These are phyloP conservation scores for Tetrahymena malaccensis DNA, from an alignment of 73 alveolate genomes.

Conservation along the genomic window DNA sequence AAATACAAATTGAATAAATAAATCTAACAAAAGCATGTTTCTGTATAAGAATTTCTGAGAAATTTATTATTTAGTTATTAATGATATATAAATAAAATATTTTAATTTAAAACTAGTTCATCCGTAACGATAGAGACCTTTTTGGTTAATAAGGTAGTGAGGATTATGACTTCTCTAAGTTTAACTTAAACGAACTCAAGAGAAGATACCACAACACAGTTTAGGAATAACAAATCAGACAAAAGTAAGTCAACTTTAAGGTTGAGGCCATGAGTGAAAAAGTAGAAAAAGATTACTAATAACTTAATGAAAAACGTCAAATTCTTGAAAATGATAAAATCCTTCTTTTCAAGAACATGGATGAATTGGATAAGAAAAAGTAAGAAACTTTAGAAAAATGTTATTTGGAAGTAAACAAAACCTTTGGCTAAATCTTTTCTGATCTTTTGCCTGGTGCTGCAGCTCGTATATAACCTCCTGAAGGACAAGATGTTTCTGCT, in stretches of 20 bases:
- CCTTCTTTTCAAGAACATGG: constrained; percentile 68
- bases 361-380: constrained; percentile 65
- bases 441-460: constrained; percentile 83
- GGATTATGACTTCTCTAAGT: constrained; percentile 55
- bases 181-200: constrained; percentile 46
- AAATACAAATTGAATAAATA: no score
- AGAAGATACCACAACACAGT: constrained; percentile 41
- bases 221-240: constrained; percentile 60
- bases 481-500: constrained; percentile 61
- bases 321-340: constrained; percentile 65
- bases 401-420: constrained; percentile 48
- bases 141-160: constrained; percentile 66
- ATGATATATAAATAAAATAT: no score
- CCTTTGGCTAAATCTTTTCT: constrained; percentile 74
- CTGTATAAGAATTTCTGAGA: no score
- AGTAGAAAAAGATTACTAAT: constrained; percentile 72
- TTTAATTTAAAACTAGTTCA: constrained; percentile 19
- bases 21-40: no score
- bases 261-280: constrained; percentile 86
- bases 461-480: constrained; percentile 73
- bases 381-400: constrained; percentile 50
- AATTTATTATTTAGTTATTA: no score
- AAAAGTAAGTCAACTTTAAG: constrained; percentile 78
- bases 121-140: constrained; percentile 56
- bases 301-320: constrained; percentile 61